These are phyloP conservation scores for Diaporthe sp. DNA, from an alignment of 2,329 filamentous ascomycete genomes.

Conservation along the genomic window DNA sequence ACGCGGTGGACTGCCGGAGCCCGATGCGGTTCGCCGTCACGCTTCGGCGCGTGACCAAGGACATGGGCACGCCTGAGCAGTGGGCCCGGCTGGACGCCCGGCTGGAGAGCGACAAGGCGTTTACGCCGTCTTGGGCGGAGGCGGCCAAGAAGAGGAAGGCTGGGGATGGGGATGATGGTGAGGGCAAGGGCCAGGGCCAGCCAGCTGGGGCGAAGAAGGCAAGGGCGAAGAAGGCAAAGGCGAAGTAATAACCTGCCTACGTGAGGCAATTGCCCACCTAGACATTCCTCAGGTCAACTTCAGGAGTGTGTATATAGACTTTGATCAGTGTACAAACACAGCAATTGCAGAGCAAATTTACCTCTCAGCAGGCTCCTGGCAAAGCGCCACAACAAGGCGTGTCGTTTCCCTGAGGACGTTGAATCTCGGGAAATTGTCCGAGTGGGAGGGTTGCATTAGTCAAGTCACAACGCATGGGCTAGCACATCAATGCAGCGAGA, in stretches of 20 bases:
- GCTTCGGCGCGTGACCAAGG: slow-evolving; percentile 1
- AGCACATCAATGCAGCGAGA: neutral
- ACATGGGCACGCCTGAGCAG: slow-evolving; percentile 4
- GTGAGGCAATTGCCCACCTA: neutral
- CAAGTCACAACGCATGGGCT: slow-evolving; percentile 8
- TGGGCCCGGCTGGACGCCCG: neutral
- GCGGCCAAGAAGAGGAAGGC: neutral
- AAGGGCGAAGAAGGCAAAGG: neutral
- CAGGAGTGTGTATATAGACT: neutral
- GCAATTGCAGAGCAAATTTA: neutral
- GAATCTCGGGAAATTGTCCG: neutral
- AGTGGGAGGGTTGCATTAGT: slow-evolving; percentile 19
- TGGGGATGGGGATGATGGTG: neutral
- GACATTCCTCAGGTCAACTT: neutral
- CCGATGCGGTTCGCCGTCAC: slow-evolving; percentile 29
- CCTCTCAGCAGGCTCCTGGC: neutral
- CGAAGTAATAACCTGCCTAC: neutral
- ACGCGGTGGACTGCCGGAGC: neutral
- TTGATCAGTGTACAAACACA: neutral
- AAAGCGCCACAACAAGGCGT: neutral
- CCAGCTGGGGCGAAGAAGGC: neutral
- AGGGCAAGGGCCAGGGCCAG: neutral
- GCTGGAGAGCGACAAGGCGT: neutral
- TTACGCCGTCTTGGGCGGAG: neutral
- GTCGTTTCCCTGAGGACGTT: neutral